Base-by-base conservation (phyloP, 148 eudicot genomes). In the Camellia lanceoleosa region DNA sequence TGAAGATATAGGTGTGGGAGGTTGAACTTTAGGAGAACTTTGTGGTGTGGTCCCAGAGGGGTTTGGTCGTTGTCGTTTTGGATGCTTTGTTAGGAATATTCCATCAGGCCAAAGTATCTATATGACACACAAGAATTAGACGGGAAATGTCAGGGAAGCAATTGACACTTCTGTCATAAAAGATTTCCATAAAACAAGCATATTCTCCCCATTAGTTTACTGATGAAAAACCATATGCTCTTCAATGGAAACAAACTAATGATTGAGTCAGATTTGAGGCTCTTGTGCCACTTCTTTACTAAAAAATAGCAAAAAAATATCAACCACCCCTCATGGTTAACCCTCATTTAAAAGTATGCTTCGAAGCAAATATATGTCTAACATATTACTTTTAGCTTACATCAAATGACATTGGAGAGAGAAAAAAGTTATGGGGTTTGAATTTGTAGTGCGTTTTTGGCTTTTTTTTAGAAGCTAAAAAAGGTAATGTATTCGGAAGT, bases 81-180 rank as follows among this genome's bases (percentile, higher is more conserved):
- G 97, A 88, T 95, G 99, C 88, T 95, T 95, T 76, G 99, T 93
- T 77, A 96, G 78, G 84, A 96, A 96, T 82, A 93, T 92, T 58
- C 99, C 98, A 89, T 96, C 99, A 79, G 99, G 99, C 99, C 99
- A 96, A 82, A 93, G 95, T 83, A 93, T 91, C 99, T 95, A 67
- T 13, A 52, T 18, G n/a, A 51, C 38, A 30, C 4, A 63, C 63
- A 76, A 79, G 77, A 46, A 63, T 72, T 42, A 72, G 75, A 52
- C 59, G 42, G 14, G 14, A 67, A 16, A 54, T 61, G 47, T 76
- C 0, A 73, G 44, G 65, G 52, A 49, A 20, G 4, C 54, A 44
- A 44, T 1, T 30, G 0, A 71, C 59, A 71, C 42, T 51, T 11
- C 59, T 13, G 59, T 71, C 51, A 7, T 52, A 23, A 13, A 20